Conservation (phyloP, 2,329 filamentous ascomycete species). For the Bipolaris cookei region DNA sequence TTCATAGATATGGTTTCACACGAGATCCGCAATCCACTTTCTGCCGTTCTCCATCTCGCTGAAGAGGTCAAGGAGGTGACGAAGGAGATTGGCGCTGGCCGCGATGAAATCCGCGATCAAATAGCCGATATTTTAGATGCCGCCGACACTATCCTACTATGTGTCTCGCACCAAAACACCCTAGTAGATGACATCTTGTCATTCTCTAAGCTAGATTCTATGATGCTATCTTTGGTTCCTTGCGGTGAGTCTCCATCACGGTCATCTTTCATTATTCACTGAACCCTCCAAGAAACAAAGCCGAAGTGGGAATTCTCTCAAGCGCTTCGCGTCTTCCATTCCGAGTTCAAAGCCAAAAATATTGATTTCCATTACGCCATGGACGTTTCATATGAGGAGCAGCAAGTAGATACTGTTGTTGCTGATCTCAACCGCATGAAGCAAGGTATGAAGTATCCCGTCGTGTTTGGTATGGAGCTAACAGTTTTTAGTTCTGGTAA, state of each 20-base stretch:
- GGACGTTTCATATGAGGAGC: slow-evolving; percentile 50
- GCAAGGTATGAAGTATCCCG: slow-evolving; percentile 30
- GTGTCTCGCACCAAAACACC: slow-evolving; percentile 54
- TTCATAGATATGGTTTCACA: slow-evolving; percentile 57
- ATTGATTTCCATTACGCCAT: slow-evolving; percentile 50
- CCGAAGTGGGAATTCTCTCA: slow-evolving; percentile 49
- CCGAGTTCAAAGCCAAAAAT: slow-evolving; percentile 48
- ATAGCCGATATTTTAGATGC: slow-evolving; percentile 44
- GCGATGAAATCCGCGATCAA: slow-evolving; percentile 27
- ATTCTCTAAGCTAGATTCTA: slow-evolving; percentile 56
- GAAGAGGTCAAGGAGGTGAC: slow-evolving; percentile 52
- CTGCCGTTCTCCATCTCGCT: slow-evolving; percentile 51
- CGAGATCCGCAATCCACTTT: slow-evolving; percentile 50
- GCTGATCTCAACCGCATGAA: slow-evolving; percentile 49
- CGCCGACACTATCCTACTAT: slow-evolving; percentile 52
- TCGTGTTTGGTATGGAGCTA: slow-evolving; percentile 1
- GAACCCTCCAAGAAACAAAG: slow-evolving; percentile 29
- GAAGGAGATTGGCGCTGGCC: slow-evolving; percentile 27
- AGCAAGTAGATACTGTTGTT: slow-evolving; percentile 48
- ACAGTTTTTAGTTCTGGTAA: slow-evolving; percentile 46
- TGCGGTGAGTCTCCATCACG: slow-evolving; percentile 29
- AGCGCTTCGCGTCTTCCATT: slow-evolving; percentile 50
- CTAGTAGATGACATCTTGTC: slow-evolving; percentile 57
- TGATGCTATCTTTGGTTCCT: slow-evolving; percentile 50
- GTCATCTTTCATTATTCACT: slow-evolving; percentile 1